Evolutionary conservation across 140 eudicot genomes (phyloP), one percentile per base, ranked within the genome.

Genomic region (Ambrosia hybrid): DNA sequence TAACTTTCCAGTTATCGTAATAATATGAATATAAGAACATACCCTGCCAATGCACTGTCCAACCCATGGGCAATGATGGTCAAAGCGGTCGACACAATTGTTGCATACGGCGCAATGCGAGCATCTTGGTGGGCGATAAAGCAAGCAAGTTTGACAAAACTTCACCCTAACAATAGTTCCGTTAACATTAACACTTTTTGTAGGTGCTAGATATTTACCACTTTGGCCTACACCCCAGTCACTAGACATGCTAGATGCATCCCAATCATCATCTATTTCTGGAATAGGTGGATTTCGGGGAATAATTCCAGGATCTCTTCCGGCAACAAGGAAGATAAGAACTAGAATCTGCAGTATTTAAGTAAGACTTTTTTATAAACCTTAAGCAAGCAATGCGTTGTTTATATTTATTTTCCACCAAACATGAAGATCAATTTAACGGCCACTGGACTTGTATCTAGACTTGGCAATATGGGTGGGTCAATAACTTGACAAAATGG

Each of bases 31-130:
- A 13, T 37, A 37, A 56, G 26, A 38, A 52, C 76, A 53, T 72
- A 89, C 96, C 87, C 68, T 75, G 77, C 96, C 96, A 10, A 89
- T 86, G 73, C 96, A 89, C 21, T 89, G 96, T 13, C 96, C 96
- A 16, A 86, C 87, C 96, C 96, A 89, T 0, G 93, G 96, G 79
- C 96, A 89, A 56, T 89, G 93, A 61, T 86, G 92, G 57, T 89
- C 96, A 66, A 89, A 89, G 64, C 90, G 86, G 39, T 89, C 86
- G 26, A 89, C 92, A 64, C 93, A 89, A 57, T 89, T 89, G 46
- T 89, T 80, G 76, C 96, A 89, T 26, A 86, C 67, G 6, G 96
- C 84, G 80, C 96, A 89, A 77, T 89, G 96, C 3, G 96, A 89
- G 83, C 92, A 86, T 68, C 96, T 73, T 38, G 96, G 96, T 4